phyloP scores from a whole-genome alignment of 148 eudicot species.

The Spergularia bocconei region DNA sequence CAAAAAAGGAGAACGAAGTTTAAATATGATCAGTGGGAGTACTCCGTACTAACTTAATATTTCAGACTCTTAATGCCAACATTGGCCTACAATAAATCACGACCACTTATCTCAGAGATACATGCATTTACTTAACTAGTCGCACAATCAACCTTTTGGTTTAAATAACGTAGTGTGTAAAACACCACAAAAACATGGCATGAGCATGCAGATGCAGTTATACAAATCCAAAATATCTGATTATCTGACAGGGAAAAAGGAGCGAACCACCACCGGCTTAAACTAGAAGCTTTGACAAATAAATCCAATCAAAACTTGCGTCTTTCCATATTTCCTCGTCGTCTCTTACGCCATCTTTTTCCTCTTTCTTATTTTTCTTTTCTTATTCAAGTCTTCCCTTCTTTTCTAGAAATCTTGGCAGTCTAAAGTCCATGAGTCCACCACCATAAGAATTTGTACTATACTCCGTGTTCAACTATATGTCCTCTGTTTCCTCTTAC shows the following conservation, averaged over 20 bases:
- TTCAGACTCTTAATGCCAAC: too few species aligned
- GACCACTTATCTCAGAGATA: too few species aligned
- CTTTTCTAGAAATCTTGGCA: slow-evolving; percentile 23
- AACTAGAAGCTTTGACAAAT: slow-evolving; percentile 6
- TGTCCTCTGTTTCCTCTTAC: too few species aligned
- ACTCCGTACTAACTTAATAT: too few species aligned
- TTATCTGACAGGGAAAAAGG: neutral
- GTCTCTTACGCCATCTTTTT: neutral
- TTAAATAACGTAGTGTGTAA: neutral
- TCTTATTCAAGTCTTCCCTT: neutral
- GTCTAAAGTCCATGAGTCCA: slow-evolving; percentile 1
- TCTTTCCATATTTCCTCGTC: neutral
- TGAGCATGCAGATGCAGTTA: neutral
- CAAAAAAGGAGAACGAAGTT: too few species aligned
- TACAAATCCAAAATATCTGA: neutral
- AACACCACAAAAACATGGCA: neutral
- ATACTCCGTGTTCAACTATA: neutral
- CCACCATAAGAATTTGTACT: neutral
- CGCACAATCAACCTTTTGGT: too few species aligned
- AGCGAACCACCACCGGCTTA: neutral
- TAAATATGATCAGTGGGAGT: too few species aligned
- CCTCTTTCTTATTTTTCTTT: neutral
- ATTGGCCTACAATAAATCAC: too few species aligned
- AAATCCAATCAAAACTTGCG: neutral
- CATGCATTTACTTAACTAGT: too few species aligned